phyloP scores from a whole-genome alignment of 306 rosid genomes.

The Lathyrus tuberosus region DNA sequence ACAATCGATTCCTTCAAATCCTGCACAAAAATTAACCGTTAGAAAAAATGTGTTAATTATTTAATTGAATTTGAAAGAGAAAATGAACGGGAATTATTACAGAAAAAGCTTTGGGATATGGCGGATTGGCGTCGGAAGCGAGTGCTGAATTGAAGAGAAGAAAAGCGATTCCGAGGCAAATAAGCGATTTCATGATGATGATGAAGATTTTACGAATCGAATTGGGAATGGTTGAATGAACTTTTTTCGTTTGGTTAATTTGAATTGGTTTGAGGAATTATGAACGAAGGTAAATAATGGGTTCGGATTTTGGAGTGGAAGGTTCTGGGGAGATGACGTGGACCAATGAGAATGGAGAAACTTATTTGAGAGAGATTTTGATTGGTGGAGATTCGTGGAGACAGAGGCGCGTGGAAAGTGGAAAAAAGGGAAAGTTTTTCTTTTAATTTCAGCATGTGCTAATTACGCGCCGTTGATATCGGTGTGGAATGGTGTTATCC shows the following conservation, averaged over 20 bases:
- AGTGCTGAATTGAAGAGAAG: slow-evolving; percentile 34
- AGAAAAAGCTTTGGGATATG: slow-evolving; percentile 65
- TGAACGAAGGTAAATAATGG: neutral
- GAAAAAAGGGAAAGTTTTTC: neutral
- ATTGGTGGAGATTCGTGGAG: slow-evolving; percentile 58
- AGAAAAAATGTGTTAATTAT: neutral
- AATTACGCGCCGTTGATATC: slow-evolving; percentile 13
- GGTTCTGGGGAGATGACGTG: slow-evolving; percentile 60
- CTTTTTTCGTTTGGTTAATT: neutral
- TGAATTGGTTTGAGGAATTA: neutral
- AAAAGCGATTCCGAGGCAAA: slow-evolving; percentile 23
- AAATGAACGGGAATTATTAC: slow-evolving; percentile 48
- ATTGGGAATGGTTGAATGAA: neutral
- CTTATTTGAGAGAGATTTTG: slow-evolving; percentile 33
- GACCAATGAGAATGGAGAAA: slow-evolving; percentile 56
- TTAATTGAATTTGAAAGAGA: neutral
- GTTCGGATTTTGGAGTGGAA: neutral
- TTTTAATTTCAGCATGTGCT: neutral
- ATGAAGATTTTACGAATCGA: neutral
- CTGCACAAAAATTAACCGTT: slow-evolving; percentile 35
- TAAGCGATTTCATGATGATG: slow-evolving; percentile 32
- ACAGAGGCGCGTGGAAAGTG: neutral
- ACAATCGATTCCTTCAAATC: slow-evolving; percentile 82
- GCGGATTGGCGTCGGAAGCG: slow-evolving; percentile 45
- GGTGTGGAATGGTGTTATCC: neutral